Conservation (phyloP, 2,329 filamentous ascomycete genomes). For the Pseudophaeomoniella oleicola region DNA sequence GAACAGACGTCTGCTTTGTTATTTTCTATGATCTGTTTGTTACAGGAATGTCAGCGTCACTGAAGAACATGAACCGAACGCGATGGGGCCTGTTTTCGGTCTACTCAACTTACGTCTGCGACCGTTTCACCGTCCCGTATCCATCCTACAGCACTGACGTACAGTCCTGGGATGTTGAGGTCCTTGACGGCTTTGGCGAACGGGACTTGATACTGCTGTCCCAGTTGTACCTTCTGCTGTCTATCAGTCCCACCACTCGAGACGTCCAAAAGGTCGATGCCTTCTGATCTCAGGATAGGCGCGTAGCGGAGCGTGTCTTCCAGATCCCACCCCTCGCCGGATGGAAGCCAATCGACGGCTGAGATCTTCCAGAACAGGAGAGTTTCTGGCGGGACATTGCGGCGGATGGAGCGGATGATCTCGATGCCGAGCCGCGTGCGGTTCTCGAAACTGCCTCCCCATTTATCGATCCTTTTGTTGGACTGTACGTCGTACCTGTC, state of each 20-base stretch:
- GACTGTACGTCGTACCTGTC: too few relatives aligned
- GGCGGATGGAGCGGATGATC: not conserved
- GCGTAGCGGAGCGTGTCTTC: not conserved
- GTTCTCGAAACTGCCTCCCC: not conserved
- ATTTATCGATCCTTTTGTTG: not conserved
- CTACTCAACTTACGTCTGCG: slow-evolving; percentile 2
- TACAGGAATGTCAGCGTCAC: not conserved
- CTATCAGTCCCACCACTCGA: not conserved
- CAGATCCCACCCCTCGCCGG: not conserved
- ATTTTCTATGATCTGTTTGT: not conserved
- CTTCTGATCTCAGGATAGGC: not conserved
- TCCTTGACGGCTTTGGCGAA: not conserved
- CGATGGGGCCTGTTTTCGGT: too few relatives aligned
- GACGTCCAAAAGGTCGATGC: not conserved
- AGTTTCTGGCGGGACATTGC: not conserved
- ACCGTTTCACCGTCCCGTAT: slow-evolving; percentile 3
- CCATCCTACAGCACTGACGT: slow-evolving; percentile 4
- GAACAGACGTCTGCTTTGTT: slow-evolving; percentile 3
- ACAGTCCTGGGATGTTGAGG: not conserved
- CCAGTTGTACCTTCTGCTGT: not conserved
- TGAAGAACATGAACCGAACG: not conserved
- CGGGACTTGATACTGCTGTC: not conserved
- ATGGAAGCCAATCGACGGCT: not conserved
- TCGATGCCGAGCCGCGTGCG: not conserved
- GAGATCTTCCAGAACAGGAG: not conserved